A percentile compares a stretch with the other conserved stretches of the same genome.
These are phyloP conservation scores for Immersiella caudata DNA, from an alignment of 495 filamentous ascomycete species.

Conservation along the genomic window DNA sequence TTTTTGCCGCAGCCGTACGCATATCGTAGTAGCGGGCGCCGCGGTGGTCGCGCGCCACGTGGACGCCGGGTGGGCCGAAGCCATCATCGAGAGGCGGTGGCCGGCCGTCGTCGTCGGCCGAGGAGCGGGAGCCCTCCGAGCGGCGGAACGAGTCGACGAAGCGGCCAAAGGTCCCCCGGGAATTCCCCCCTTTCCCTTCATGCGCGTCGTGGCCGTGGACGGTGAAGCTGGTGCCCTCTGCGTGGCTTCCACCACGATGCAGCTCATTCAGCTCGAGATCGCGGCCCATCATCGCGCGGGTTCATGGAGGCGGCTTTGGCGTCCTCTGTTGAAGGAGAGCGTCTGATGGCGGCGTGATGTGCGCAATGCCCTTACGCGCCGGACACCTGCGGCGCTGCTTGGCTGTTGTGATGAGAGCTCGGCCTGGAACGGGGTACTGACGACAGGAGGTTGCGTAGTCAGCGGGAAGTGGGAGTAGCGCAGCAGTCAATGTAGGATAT, in stretches of 20 bases:
- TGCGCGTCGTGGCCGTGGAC: conserved; percentile 17
- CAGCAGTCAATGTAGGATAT: neutral
- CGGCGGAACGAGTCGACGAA: conserved; percentile 40
- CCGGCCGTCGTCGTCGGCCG: conserved; percentile 6
- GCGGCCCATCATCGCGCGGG: conserved; percentile 21
- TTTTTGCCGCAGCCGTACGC: conserved; percentile 28
- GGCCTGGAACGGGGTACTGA: neutral
- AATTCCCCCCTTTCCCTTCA: conserved; percentile 2
- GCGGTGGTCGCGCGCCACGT: conserved; percentile 20
- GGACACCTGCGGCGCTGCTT: neutral
- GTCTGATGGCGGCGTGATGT: neutral
- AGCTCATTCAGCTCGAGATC: conserved; percentile 36
- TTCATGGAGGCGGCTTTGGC: conserved; percentile 5
- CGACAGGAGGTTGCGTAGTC: neutral
- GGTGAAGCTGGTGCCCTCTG: conserved; percentile 28
- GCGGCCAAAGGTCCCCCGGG: conserved; percentile 20
- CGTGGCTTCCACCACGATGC: conserved; percentile 23
- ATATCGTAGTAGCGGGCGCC: conserved; percentile 37
- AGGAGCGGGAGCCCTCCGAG: conserved; percentile 21
- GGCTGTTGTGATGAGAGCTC: neutral
- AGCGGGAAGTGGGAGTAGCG: neutral
- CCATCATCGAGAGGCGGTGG: conserved; percentile 15
- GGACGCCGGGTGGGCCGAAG: neutral
- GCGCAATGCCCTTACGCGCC: too few relatives aligned
- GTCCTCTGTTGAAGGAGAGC: neutral